Percentiles rank a stretch among this genome's conserved stretches.
Conservation (phyloP, 2,329 filamentous ascomycete genomes). For the Macroventuria anomochaeta region DNA sequence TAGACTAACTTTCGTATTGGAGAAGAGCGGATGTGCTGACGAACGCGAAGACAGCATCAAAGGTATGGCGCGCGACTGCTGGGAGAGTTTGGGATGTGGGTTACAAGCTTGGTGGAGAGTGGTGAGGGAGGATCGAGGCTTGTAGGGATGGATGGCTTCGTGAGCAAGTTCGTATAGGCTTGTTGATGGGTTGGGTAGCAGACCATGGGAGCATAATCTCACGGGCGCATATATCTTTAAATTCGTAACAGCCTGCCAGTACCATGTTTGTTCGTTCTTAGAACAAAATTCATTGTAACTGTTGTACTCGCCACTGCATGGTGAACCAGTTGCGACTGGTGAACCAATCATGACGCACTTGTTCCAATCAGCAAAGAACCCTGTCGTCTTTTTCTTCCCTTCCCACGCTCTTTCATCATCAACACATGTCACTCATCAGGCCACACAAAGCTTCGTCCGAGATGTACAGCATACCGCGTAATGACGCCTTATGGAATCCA, state of each 20-base stretch:
- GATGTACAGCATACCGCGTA: no score
- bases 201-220: no score
- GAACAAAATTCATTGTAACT: no score
- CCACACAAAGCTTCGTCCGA: background rate
- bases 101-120: constrained; percentile 63
- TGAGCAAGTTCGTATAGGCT: no score
- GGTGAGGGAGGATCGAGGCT: constrained; percentile 40
- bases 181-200: no score
- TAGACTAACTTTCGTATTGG: constrained; percentile 22
- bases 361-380: background rate
- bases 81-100: constrained; percentile 58
- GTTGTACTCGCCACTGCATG: no score
- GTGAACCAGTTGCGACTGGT: no score
- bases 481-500: background rate
- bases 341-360: background rate
- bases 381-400: background rate
- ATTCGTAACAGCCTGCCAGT: no score
- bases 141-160: no score
- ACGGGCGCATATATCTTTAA: no score
- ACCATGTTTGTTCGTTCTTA: no score
- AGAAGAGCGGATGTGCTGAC: background rate
- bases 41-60: constrained; percentile 47
- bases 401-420: background rate
- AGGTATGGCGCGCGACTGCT: constrained; percentile 59
- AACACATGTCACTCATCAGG: background rate